Evolutionary conservation across 148 eudicot genomes (phyloP), one percentile per base, ranked within the genome.

Genomic region (Drosera capensis): DNA sequence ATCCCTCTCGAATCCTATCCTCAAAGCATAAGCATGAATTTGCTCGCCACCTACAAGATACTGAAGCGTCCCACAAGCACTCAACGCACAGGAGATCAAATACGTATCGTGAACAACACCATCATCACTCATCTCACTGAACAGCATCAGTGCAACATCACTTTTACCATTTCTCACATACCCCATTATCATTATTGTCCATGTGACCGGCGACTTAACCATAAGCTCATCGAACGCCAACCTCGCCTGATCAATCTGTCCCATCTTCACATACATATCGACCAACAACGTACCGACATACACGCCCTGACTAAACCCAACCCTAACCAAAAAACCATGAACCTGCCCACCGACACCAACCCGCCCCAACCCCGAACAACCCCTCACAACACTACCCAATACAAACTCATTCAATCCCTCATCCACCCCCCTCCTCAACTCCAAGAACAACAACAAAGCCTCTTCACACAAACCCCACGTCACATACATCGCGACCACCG

Each of bases 221-320:
- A n/a, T 44, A 36, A 81, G 36, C 29, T 48, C 66, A 43, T 77
- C 81, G 45, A 77, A 81, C 52, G 65, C 59, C 29, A 59, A 25
- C 48, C 60, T 58, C 30, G 92, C 85, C 52, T 57, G 51, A 41
- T 67, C 67, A 9, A 81, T 21, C 1, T 64, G 45, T 2, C 70
- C 64, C 7, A 40, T 25, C 51, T 77, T 81, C 0, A 64, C 57
- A 55, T 81, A 81, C 46, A 81, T 68, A 55, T 77, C 80, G 34
- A 78, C 54, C 31, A 81, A 46, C 3, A 72, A 51, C 29, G 84
- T 73, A 54, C 85, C 81, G 56, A 77, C 76, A 51, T 71, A 78
- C 41, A 65, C 78, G 58, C 74, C 59, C 15, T 58, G 48, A 51
- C 49, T 60, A 48, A 66, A 54, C 22, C 81, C 77, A 23, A 30